A percentile compares a stretch with the other conserved stretches of the same genome.
Evolutionary conservation across 2,329 filamentous ascomycete genomes (phyloP).

Genomic region (Fusarium drepaniforme): DNA sequence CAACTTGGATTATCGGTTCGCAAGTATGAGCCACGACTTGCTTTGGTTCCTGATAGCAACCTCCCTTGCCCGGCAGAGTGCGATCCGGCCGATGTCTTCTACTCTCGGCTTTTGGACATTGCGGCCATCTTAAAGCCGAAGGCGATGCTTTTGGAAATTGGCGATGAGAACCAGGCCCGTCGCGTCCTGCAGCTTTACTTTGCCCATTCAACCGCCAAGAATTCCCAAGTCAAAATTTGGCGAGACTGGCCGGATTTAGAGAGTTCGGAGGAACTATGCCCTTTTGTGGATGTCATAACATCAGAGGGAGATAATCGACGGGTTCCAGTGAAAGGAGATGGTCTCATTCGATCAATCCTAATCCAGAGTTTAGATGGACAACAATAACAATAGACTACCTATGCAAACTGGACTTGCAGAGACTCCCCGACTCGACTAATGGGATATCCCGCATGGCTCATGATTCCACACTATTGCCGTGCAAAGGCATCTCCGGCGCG

Average conservation of each 20-base stretch:
- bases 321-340: constrained; percentile 60
- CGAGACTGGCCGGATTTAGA: constrained; percentile 70
- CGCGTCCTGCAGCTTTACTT: constrained; percentile 68
- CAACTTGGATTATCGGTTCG: constrained; percentile 79
- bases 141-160: constrained; percentile 77
- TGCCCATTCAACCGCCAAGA: constrained; percentile 42
- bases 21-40: constrained; percentile 82
- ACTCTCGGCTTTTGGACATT: constrained; percentile 71
- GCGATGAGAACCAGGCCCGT: constrained; percentile 74
- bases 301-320: constrained; percentile 12
- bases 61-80: constrained; percentile 48
- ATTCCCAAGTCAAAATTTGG: constrained; percentile 74
- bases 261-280: constrained; percentile 44
- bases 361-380: constrained; percentile 17
- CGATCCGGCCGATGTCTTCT: constrained; percentile 70
- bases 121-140: constrained; percentile 62
- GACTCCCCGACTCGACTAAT: background rate
- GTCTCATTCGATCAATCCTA: constrained; percentile 60
- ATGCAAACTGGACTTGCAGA: background rate
- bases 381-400: background rate
- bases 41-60: constrained; percentile 71
- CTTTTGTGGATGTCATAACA: constrained; percentile 39
- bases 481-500: background rate
- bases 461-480: constrained; percentile 12
- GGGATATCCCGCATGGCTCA: background rate